Base-by-base conservation (phyloP, 306 rosid species). In the Leucaena leucocephala region DNA sequence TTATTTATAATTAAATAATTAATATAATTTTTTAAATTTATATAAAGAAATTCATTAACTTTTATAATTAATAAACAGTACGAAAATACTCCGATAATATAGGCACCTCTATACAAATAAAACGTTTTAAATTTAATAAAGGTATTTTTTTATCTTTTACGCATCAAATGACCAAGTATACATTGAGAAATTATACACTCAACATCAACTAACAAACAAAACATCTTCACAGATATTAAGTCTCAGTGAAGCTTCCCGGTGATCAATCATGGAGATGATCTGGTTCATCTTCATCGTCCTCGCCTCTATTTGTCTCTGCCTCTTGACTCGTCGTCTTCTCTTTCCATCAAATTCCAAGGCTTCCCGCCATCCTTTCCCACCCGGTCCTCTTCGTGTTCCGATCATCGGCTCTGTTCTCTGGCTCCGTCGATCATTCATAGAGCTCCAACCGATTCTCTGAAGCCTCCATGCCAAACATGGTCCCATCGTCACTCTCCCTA, bases 401-500 rank as follows among this genome's bases (percentile, higher is more conserved):
- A 45, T 70, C 59, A 70, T 70, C 40, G 54, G 58, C 42, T 22
- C 57, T 6, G 4, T 70, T 2, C 3, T 45, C 2, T 46, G 34
- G 34, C 58, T 70, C 7, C 74, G 58, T 0, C 4, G 34, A 70
- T 70, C 74, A 13, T 70, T 70, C 21, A 10, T 42, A 2, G 40
- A 70, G 0, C 40, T 70, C 14, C 58, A 70, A 14, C 62, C 62
- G 0, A 15, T 71, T 33, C 75, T 71, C 22, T 22, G 44, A 48
- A 8, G 5, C 13, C 75, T 71, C 1, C 75, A 48, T 4, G 75
- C 75, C 44, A 71, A 71, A 15, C 38, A 71, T 35, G 75, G 75
- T 2, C 75, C 75, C 57, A 71, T 71, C 40, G n/a, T 71, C 62
- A 46, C 75, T 71, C 75, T 46, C 33, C 62, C 61, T 2, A 48